Evolutionary conservation across 2,329 filamentous ascomycete genomes (phyloP), one percentile per base, ranked within the genome.

Genomic region (Arthrobotrys megalospora): DNA sequence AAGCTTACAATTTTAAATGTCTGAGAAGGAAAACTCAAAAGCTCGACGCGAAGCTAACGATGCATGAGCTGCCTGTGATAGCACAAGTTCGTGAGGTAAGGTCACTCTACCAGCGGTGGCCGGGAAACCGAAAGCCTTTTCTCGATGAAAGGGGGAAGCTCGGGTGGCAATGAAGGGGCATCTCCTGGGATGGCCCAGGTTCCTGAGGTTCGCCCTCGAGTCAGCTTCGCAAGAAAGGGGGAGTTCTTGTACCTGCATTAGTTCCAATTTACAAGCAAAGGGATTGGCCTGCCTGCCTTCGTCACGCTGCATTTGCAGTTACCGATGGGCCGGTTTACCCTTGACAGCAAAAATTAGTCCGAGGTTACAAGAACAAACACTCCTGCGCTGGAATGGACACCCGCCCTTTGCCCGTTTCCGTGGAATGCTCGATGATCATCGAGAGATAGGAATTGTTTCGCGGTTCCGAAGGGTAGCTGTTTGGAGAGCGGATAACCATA

Each of bases 171-270:
- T 38, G 52, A 66, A 64, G 48, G 65, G 48, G 69, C 45, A 63
- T 38, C 50, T 63, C 64, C 69, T 66, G 50, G 69, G 69, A 66
- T 73, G 36, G 60, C 69, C 69, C 69, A 45, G 69, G 45, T 58
- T 47, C 43, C 47, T 53, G 50, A 55, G 32, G 12, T 60, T 47
- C 68, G 7, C 43, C 67, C 47, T 52, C 60, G 36, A 62, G 67
- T 45, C 58, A 48, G 50, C 48, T 65, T 71, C 68, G 48, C 60
- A 24, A 70, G 66, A 72, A 65, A 62, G 32, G 68, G 60, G 48
- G 45, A 45, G 55, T 69, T 65, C 12, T 69, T 32, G 73, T 77
- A 77, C 73, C 73, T 77, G 73, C 73, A 77, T 77, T 77, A 77
- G 73, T 60, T 77, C 60, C 47, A 64, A 50, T 77, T 69, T 69